These are phyloP conservation scores for Plasmodium chabaudi DNA, from an alignment of 169 alveolate genomes.

Conservation along the genomic window DNA sequence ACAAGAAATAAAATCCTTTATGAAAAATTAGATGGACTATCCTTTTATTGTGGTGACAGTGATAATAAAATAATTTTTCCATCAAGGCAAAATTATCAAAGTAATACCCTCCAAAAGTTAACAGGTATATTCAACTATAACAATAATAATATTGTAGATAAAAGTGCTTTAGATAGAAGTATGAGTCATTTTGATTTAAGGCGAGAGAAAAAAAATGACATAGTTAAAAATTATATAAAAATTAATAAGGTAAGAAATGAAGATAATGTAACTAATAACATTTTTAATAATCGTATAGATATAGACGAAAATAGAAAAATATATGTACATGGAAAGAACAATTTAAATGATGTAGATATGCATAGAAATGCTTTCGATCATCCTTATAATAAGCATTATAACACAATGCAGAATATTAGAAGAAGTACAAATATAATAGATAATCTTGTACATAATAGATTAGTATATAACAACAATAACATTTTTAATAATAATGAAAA, in stretches of 20 bases:
- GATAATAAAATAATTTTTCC: neutral
- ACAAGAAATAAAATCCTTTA: conserved; percentile 41
- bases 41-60: conserved; percentile 24
- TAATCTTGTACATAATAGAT: conserved; percentile 15
- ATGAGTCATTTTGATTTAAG: conserved; percentile 13
- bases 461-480: neutral
- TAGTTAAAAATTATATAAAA: conserved; percentile 45
- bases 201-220: conserved; percentile 36
- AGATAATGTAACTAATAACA: conserved; percentile 4
- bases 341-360: neutral
- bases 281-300: neutral
- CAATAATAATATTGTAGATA: conserved; percentile 8
- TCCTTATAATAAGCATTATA: conserved; percentile 5
- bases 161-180: conserved; percentile 17
- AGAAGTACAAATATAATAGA: conserved; percentile 11
- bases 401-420: conserved; percentile 2
- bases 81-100: conserved; percentile 24
- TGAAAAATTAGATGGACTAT: conserved; percentile 49
- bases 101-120: conserved; percentile 9
- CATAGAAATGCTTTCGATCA: conserved; percentile 34
- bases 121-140: conserved; percentile 49
- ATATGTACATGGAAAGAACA: conserved; percentile 9
- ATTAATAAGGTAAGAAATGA: conserved; percentile 29
- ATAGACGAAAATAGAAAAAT: conserved; percentile 3
- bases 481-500: conserved; percentile 5